Conservation (phyloP, 1,139 yeast genomes). For the Casaregolazyma lundiana region DNA sequence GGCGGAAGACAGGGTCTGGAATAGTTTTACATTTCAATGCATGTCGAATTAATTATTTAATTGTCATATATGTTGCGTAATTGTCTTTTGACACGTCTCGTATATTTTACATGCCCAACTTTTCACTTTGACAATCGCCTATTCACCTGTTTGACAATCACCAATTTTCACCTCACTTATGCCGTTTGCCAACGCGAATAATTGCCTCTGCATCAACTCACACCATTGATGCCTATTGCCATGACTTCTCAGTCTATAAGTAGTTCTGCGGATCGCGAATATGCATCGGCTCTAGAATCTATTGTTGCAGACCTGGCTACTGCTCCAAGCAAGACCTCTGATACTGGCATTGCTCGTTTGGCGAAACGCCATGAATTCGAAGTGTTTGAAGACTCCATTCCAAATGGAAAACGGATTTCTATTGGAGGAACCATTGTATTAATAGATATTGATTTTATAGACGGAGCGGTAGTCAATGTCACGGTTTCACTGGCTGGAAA, state of each 20-base stretch:
- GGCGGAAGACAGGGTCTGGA: slow-evolving; percentile 22
- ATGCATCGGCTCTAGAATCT: slow-evolving; percentile 21
- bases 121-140: too few relatives aligned
- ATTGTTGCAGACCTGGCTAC: slow-evolving; percentile 27
- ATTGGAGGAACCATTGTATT: slow-evolving; percentile 36
- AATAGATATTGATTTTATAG: slow-evolving; percentile 27
- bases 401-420: slow-evolving; percentile 30
- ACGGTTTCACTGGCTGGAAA: slow-evolving; percentile 32
- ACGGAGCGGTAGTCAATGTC: slow-evolving; percentile 21
- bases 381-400: slow-evolving; percentile 31
- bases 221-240: neutral
- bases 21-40: neutral
- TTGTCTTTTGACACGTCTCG: too few relatives aligned
- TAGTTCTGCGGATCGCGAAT: slow-evolving; percentile 20
- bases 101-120: too few relatives aligned
- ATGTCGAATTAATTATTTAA: too few relatives aligned
- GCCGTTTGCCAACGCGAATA: neutral
- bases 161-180: neutral
- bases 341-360: slow-evolving; percentile 30
- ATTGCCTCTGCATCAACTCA: neutral
- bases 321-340: slow-evolving; percentile 33
- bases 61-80: too few relatives aligned
- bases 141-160: too few relatives aligned
- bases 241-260: neutral
- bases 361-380: slow-evolving; percentile 31